Evolutionary conservation across 2,329 filamentous ascomycete genomes (phyloP).

Genomic region (Exophiala spinifera): DNA sequence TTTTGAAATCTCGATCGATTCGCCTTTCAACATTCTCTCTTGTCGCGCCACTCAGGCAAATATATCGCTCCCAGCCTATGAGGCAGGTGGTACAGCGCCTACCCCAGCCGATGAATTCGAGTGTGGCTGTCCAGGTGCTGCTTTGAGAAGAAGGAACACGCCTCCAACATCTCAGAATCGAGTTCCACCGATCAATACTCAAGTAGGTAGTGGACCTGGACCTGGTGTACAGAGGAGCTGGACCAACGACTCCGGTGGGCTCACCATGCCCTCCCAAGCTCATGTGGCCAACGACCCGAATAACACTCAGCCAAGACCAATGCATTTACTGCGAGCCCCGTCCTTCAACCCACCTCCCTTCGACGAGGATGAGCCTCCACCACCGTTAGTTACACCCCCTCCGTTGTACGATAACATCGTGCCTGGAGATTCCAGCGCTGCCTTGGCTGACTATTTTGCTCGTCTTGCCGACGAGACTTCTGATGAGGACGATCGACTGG

Average conservation of each 20-base stretch:
- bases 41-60: constrained; percentile 92
- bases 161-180: constrained; percentile 26
- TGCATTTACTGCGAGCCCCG: constrained; percentile 77
- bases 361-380: constrained; percentile 73
- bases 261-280: constrained; percentile 49
- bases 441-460: constrained; percentile 81
- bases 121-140: constrained; percentile 67
- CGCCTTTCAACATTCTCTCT: constrained; percentile 87
- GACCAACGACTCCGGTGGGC: constrained; percentile 39
- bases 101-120: constrained; percentile 57
- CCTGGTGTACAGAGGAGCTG: constrained; percentile 35
- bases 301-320: constrained; percentile 61
- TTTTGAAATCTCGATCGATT: constrained; percentile 96
- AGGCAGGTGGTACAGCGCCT: constrained; percentile 51
- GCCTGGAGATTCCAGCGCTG: constrained; percentile 61
- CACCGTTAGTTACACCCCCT: constrained; percentile 73
- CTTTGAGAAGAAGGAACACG: constrained; percentile 37
- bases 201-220: constrained; percentile 23
- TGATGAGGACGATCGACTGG: constrained; percentile 51
- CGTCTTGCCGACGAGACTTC: constrained; percentile 71
- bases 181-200: constrained; percentile 30
- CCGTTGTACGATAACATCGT: constrained; percentile 80
- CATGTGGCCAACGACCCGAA: constrained; percentile 48
- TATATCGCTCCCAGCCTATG: constrained; percentile 79
- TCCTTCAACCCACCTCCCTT: constrained; percentile 88